Evolutionary conservation across 2,329 filamentous ascomycete genomes (phyloP), one percentile per base, ranked within the genome.

Genomic region (Daldinia sp.): DNA sequence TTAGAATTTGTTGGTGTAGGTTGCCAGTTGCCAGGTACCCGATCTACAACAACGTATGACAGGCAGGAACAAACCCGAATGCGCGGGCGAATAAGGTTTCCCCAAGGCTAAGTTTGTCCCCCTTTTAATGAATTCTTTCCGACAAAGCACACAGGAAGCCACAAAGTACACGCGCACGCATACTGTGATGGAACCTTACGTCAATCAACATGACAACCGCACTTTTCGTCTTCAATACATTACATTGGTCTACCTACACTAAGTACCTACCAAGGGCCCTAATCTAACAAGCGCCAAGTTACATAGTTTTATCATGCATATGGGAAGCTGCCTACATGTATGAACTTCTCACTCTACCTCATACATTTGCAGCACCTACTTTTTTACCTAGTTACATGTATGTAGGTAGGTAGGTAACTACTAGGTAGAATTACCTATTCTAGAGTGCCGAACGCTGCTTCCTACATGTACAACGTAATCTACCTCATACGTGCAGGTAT

Each of bases 1-100:
- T 39, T 28, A 37, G 18, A 23, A 23, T 39, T 56, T 56, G 53
- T 35, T 56, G 53, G 57, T 58, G 48, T 50, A 53, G 20, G 57
- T 54, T 71, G 63, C 57, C 60, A 65, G 55, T 69, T 65, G 63
- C 69, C 67, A 72, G 69, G 69, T 72, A 72, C 69, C 64, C 69
- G 69, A 70, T 72, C 69, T 69, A 72, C 50, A 55, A 44, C 37
- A 60, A 54, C 56, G 67, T 69, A 67, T 69, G 61, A 71, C 69
- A 71, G 64, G 61, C 67, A 72, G 67, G 69, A 68, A 70, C 69
- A 70, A 54, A 54, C 67, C 67, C 67, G 67, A 72, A 63, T 58
- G 39, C 26, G 57, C 55, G 37, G 37, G 42, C 67, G 67, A 72
- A 72, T 70, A 70, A 67, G 65, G 64, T 70, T 72, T 62, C 66